A percentile compares a stretch with the other conserved stretches of the same genome.
Conservation (phyloP, 2,329 filamentous ascomycete species). For the Phyllosticta citriasiana region DNA sequence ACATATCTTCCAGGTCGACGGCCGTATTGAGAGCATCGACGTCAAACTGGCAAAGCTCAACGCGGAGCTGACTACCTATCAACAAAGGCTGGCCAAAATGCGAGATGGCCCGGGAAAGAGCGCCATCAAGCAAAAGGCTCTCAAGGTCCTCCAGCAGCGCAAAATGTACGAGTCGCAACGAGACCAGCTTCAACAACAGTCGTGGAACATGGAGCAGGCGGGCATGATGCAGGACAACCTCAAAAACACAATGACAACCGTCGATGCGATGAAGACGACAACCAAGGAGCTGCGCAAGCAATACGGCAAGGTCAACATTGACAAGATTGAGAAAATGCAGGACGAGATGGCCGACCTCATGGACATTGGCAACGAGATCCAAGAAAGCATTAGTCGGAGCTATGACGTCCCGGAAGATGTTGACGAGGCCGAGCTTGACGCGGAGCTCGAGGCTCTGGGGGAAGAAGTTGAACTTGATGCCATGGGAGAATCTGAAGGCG, state of each 20-base stretch:
- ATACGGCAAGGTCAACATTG: constrained; percentile 94
- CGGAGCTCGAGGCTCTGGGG: constrained; percentile 87
- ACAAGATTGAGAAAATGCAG: constrained; percentile 95
- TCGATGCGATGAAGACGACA: constrained; percentile 94
- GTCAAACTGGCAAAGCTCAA: constrained; percentile 91
- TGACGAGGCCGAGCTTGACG: constrained; percentile 91
- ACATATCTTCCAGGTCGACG: constrained; percentile 53
- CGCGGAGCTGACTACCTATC: constrained; percentile 79
- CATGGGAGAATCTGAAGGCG: constrained; percentile 46
- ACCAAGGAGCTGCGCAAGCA: constrained; percentile 87
- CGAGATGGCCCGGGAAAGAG: constrained; percentile 90
- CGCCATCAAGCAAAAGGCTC: constrained; percentile 85
- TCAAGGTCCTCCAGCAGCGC: constrained; percentile 85
- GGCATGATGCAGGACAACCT: constrained; percentile 98
- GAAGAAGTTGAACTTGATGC: constrained; percentile 87
- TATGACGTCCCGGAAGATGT: constrained; percentile 97
- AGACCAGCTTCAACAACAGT: constrained; percentile 86
- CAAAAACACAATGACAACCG: constrained; percentile 96
- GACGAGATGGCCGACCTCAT: constrained; percentile 98
- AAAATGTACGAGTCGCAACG: constrained; percentile 92
- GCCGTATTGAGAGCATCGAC: constrained; percentile 75
- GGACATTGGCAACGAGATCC: constrained; percentile 96
- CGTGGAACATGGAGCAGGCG: constrained; percentile 99
- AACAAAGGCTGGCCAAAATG: constrained; percentile 81
- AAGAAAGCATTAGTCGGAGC: constrained; percentile 80